These are phyloP conservation scores for Paradendryphiella salina DNA, from an alignment of 2,329 filamentous ascomycete genomes.

Conservation along the genomic window DNA sequence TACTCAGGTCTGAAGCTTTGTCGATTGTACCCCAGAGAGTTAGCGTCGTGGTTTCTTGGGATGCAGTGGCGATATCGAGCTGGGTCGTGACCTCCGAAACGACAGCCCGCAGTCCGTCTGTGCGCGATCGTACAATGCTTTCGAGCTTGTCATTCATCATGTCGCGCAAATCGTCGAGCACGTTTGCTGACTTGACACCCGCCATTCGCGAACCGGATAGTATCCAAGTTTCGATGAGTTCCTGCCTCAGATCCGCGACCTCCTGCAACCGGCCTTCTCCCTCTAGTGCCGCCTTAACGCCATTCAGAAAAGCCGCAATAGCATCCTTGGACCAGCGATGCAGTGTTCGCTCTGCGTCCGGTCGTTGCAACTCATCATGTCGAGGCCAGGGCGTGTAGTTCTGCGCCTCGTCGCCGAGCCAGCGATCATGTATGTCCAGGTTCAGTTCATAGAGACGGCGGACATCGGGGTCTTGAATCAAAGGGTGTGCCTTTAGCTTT, in stretches of 20 bases:
- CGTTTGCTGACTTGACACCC: slow-evolving; percentile 68
- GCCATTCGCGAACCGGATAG: slow-evolving; percentile 65
- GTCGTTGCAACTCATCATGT: slow-evolving; percentile 65
- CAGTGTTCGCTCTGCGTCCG: slow-evolving; percentile 49
- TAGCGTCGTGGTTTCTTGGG: slow-evolving; percentile 46
- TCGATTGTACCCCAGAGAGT: slow-evolving; percentile 70
- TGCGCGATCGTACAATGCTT: slow-evolving; percentile 64
- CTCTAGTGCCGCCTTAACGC: slow-evolving; percentile 63
- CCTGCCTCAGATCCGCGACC: slow-evolving; percentile 70
- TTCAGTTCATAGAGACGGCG: slow-evolving; percentile 69
- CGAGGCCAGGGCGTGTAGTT: slow-evolving; percentile 87
- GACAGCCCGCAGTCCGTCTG: slow-evolving; percentile 66
- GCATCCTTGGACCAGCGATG: slow-evolving; percentile 49
- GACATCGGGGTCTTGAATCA: slow-evolving; percentile 73
- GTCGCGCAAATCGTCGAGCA: slow-evolving; percentile 69
- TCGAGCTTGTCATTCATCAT: slow-evolving; percentile 71
- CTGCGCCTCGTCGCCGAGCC: slow-evolving; percentile 80
- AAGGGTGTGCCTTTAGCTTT: slow-evolving; percentile 67
- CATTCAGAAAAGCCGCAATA: slow-evolving; percentile 54
- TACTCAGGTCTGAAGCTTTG: slow-evolving; percentile 66
- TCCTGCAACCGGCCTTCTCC: slow-evolving; percentile 67
- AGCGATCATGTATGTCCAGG: slow-evolving; percentile 75
- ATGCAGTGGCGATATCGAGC: slow-evolving; percentile 62
- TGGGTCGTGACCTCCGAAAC: slow-evolving; percentile 65
- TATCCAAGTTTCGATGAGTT: slow-evolving; percentile 75